A percentile compares a stretch with the other conserved stretches of the same genome.
phyloP scores from a whole-genome alignment of 1,284 basidiomycete species.

The Naganishia liquefaciens region DNA sequence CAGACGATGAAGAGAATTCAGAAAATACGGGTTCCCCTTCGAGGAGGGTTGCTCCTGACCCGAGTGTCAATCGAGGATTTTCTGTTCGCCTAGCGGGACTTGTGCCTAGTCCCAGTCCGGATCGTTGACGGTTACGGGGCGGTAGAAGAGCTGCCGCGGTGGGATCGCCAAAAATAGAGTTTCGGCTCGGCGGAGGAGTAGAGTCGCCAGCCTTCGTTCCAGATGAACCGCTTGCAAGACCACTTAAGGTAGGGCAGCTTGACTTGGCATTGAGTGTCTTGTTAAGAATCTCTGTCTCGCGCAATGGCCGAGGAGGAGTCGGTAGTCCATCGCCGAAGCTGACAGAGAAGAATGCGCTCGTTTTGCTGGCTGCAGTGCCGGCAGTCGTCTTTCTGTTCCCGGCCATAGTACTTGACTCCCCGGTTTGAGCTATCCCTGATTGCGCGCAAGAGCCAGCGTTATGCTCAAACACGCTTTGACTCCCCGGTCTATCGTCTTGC shows the following conservation, averaged over 20 bases:
- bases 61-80: background rate
- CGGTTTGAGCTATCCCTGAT: background rate
- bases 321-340: conserved; percentile 31
- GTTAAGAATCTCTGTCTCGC: background rate
- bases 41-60: background rate
- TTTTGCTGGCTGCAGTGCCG: conserved; percentile 1
- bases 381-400: background rate
- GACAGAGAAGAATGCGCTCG: conserved; percentile 33
- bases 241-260: conserved; percentile 29
- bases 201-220: conserved; percentile 24
- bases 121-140: conserved; percentile 20
- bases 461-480: conserved; percentile 6
- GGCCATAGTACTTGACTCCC: background rate
- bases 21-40: conserved; percentile 22
- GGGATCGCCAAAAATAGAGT: conserved; percentile 8
- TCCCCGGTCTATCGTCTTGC: conserved; percentile 11
- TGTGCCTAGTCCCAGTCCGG: conserved; percentile 15
- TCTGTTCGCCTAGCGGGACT: conserved; percentile 18
- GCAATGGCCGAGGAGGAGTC: conserved; percentile 32
- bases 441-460: too few species aligned
- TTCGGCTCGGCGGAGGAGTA: conserved; percentile 18
- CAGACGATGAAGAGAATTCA: conserved; percentile 13
- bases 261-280: conserved; percentile 20
- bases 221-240: conserved; percentile 20
- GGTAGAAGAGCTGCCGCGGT: background rate